phyloP scores from a whole-genome alignment of 2,329 filamentous ascomycete species.

The Venturia pyrina region DNA sequence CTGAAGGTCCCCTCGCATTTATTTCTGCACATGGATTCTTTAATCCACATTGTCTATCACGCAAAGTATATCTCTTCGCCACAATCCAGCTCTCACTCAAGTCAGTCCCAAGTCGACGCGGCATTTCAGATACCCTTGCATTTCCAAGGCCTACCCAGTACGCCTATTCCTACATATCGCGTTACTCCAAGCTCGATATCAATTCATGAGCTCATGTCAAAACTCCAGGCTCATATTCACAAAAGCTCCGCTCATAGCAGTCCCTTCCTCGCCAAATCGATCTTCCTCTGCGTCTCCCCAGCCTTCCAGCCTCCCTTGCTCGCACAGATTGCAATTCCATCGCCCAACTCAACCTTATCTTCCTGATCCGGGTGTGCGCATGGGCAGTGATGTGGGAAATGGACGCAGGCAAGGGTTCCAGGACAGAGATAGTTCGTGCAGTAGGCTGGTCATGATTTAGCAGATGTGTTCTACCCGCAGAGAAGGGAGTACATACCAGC shows the following conservation, averaged over 20 bases:
- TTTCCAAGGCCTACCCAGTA: neutral
- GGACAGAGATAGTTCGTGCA: constrained; percentile 94
- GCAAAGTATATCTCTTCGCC: neutral
- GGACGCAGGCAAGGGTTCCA: constrained; percentile 86
- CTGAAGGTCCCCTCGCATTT: neutral
- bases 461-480: neutral
- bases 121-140: neutral
- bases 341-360: constrained; percentile 58
- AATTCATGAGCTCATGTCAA: neutral
- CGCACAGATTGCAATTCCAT: constrained; percentile 63
- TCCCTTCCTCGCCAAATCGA: constrained; percentile 72
- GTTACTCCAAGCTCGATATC: neutral
- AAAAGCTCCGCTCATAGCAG: constrained; percentile 41
- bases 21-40: neutral
- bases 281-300: constrained; percentile 62
- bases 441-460: constrained; percentile 43
- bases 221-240: constrained; percentile 4
- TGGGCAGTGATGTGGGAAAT: constrained; percentile 94
- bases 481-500: constrained; percentile 40
- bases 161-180: neutral
- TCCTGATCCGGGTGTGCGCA: constrained; percentile 65
- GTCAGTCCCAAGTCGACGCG: neutral
- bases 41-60: neutral
- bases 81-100: neutral
- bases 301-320: constrained; percentile 65